Evolutionary conservation across 441 rosid genomes (phyloP), one percentile per base, ranked within the genome.

Genomic region (Pelargonium cotyledonis): DNA sequence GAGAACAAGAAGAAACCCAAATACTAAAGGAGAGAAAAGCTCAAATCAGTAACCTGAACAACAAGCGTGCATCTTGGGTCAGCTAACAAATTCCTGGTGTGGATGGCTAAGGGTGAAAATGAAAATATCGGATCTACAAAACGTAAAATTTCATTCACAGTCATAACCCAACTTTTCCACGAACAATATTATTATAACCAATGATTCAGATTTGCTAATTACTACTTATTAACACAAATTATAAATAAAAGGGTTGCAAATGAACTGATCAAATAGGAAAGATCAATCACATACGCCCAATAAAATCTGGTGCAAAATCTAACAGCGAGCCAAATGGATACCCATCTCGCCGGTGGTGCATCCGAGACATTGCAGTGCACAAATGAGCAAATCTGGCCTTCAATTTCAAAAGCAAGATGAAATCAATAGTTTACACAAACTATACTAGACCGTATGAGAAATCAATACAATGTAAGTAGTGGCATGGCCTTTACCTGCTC

Each of bases 241-340:
- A 63, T 66, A 73, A 66, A 46, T 44, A 64, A 74, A 15, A 15
- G 19, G 70, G 21, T 21, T 53, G 51, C 62, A 69, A 79, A 75
- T 47, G 2, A 55, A 55, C 26, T 55, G 62, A 55, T 55, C 26
- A 55, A 16, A 55, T 18, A 55, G 26, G 3, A 55, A 55, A 16
- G 62, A 55, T 73, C 4, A 62, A 77, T 41, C 64, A 89, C 99
- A 88, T 81, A 95, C 99, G 96, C 8, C 99, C 99, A 79, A 80
- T 83, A 26, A 88, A 69, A 85, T 95, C 99, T 75, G 99, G 85
- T 4, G 92, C 97, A 80, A 95, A 95, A 70, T 95, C 99, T 7
- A 95, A 95, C 78, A 95, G 82, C 26, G 97, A 88, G 70, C 99
- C 98, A 85, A 95, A 95, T n/a, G 98, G 99, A 72, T 95, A 95